Base-by-base conservation (phyloP, 768 basidiomycete genomes). In the Gloeopeniophorella convolvens region DNA sequence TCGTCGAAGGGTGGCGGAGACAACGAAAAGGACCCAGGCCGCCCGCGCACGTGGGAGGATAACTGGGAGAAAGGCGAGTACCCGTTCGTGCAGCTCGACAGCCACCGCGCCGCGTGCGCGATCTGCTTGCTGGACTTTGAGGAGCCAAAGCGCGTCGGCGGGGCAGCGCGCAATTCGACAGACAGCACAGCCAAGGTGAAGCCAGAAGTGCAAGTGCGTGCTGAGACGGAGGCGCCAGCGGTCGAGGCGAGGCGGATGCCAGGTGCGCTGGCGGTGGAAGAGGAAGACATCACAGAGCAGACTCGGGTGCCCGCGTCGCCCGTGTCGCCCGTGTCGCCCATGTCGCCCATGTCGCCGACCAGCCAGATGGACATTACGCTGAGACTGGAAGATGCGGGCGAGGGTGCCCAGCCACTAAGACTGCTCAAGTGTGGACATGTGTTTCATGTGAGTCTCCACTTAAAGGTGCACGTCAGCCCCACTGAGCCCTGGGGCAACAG, bases 41-140 rank as follows among this genome's bases (percentile, higher is more conserved):
- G 66, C 21, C 71, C 72, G 9, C 67, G 73, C 55, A 73, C 76
- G 12, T 90, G 87, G 85, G 84, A 89, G 57, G 83, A 83, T 46
- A 73, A 79, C 43, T 92, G 86, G 84, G 88, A 88, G 59, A 72
- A 75, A 35, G 75, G 78, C 32, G 81, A 82, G 43, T 85, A 85
- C 64, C 89, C 89, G 1, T 90, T 91, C 64, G 85, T 92, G 30
- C 70, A 83, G 35, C 72, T 92, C 31, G 86, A 89, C 57, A 83
- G 79, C 20, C 89, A 91, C 61, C 82, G 89, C 45, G 89, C 89
- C 4, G 78, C 83, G 13, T 91, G 89, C 64, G 85, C 86, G 21
- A 87, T 90, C 46, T 91, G 89, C 63, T 68, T 91, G 57, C 74
- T 85, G 76, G 89, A 91, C 64, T 92, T 89, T 55, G 85, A 85